Conservation (phyloP, 768 basidiomycete genomes). For the Leccinellum rugosiceps region DNA sequence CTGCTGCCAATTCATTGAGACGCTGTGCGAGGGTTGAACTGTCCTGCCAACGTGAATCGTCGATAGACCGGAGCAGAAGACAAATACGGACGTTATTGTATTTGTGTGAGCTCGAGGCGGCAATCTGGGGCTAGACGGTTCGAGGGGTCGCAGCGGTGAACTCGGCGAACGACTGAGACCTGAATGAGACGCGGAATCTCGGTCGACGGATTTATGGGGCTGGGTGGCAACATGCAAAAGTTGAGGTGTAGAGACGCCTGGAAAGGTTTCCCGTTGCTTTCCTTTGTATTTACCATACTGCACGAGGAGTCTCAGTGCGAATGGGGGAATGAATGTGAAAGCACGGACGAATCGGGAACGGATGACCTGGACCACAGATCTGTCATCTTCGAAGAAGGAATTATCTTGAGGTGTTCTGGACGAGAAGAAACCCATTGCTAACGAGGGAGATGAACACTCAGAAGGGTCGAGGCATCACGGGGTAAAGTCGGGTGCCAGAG, state of each 20-base stretch:
- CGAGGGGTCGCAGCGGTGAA: constrained; percentile 23
- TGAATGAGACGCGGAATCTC: constrained; percentile 14
- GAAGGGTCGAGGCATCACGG: constrained; percentile 1
- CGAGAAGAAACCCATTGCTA: constrained; percentile 32
- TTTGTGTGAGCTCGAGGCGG: constrained; percentile 39
- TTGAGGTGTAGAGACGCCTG: constrained; percentile 32
- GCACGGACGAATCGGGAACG: constrained; percentile 59
- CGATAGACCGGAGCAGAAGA: constrained; percentile 10
- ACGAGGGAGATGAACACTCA: background rate
- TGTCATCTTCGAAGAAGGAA: constrained; percentile 30
- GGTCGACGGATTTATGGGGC: constrained; percentile 19
- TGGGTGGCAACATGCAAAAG: constrained; percentile 23
- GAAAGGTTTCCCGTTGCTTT: constrained; percentile 47
- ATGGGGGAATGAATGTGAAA: constrained; percentile 16
- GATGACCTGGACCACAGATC: constrained; percentile 53
- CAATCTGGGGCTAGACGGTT: constrained; percentile 18
- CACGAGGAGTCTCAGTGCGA: constrained; percentile 8
- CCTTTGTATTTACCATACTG: constrained; percentile 60
- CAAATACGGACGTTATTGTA: constrained; percentile 50
- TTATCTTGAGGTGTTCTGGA: constrained; percentile 20
- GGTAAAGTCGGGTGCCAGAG: constrained; percentile 22
- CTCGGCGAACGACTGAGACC: constrained; percentile 17
- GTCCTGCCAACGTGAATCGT: constrained; percentile 9
- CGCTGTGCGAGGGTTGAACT: constrained; percentile 78
- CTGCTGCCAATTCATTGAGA: constrained; percentile 74